These are phyloP conservation scores for Meripilus lineatus DNA, from an alignment of 1,284 basidiomycete genomes.

Conservation along the genomic window DNA sequence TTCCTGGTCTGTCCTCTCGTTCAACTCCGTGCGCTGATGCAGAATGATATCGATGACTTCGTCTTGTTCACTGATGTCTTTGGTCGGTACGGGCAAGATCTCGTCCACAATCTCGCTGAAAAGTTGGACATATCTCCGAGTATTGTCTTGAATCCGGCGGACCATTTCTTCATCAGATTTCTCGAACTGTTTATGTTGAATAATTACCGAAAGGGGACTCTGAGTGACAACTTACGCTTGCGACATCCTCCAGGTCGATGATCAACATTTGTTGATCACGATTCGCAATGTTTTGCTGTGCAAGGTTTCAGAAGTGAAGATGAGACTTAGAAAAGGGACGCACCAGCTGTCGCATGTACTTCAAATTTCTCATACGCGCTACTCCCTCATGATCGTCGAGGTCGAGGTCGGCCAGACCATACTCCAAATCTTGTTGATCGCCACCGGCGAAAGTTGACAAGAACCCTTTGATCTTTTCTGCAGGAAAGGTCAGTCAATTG, in stretches of 20 bases:
- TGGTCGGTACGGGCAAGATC: conserved; percentile 81
- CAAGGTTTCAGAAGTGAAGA: conserved; percentile 18
- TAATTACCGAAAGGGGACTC: background rate
- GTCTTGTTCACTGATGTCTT: conserved; percentile 83
- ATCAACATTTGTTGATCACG: conserved; percentile 83
- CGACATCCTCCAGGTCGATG: conserved; percentile 80
- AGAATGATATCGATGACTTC: conserved; percentile 95
- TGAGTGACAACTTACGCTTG: conserved; percentile 40
- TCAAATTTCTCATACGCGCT: conserved; percentile 46
- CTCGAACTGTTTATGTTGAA: conserved; percentile 46
- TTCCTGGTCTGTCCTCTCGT: conserved; percentile 70
- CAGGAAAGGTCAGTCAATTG: conserved; percentile 8
- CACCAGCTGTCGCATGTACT: conserved; percentile 91
- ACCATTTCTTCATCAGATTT: conserved; percentile 66
- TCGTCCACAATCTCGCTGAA: conserved; percentile 92
- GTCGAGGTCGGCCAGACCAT: conserved; percentile 67
- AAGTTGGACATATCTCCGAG: conserved; percentile 86
- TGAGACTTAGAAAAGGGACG: conserved; percentile 25
- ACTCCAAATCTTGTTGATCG: conserved; percentile 62
- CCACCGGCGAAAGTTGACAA: conserved; percentile 63
- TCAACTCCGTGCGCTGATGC: conserved; percentile 87
- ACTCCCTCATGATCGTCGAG: conserved; percentile 52
- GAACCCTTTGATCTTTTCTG: conserved; percentile 69
- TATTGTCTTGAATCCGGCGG: conserved; percentile 75
- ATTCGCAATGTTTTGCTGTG: conserved; percentile 88